Evolutionary conservation across 768 basidiomycete species (phyloP).

Genomic region (Russula abietina): DNA sequence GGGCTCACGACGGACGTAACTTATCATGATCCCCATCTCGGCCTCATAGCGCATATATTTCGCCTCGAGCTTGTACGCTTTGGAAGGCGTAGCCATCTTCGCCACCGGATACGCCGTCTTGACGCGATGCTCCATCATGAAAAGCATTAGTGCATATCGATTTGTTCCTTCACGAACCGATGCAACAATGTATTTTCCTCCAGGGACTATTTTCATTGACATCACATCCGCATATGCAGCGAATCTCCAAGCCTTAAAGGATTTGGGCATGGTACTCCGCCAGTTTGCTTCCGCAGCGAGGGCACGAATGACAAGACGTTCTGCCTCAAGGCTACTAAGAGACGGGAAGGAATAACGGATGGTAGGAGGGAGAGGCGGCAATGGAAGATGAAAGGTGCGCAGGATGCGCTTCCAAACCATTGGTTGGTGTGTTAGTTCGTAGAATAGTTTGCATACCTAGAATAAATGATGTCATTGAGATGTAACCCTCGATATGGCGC

Average conservation of each 20-base stretch:
- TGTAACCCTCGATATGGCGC: background rate
- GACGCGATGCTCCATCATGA: conserved; percentile 26
- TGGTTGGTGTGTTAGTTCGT: conserved; percentile 22
- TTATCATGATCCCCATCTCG: conserved; percentile 23
- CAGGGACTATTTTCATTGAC: conserved; percentile 25
- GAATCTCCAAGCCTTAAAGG: conserved; percentile 19
- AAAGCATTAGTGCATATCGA: conserved; percentile 20
- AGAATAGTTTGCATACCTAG: conserved; percentile 21
- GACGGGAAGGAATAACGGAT: conserved; percentile 16
- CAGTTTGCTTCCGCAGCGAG: conserved; percentile 25
- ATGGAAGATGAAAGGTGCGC: conserved; percentile 20
- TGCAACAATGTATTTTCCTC: conserved; percentile 23
- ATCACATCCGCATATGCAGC: conserved; percentile 13
- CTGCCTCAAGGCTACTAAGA: conserved; percentile 24
- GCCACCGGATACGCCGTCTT: conserved; percentile 23
- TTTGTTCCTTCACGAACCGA: conserved; percentile 15
- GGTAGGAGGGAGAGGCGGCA: conserved; percentile 24
- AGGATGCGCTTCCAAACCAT: conserved; percentile 25
- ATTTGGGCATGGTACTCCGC: conserved; percentile 19
- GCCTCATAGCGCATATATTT: conserved; percentile 17
- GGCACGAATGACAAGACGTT: conserved; percentile 21
- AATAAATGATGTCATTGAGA: background rate
- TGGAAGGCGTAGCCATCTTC: conserved; percentile 10
- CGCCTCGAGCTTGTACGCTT: conserved; percentile 22
- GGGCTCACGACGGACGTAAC: conserved; percentile 20